phyloP scores from a whole-genome alignment of 2,329 filamentous ascomycete genomes.

The Madurella fahalii region DNA sequence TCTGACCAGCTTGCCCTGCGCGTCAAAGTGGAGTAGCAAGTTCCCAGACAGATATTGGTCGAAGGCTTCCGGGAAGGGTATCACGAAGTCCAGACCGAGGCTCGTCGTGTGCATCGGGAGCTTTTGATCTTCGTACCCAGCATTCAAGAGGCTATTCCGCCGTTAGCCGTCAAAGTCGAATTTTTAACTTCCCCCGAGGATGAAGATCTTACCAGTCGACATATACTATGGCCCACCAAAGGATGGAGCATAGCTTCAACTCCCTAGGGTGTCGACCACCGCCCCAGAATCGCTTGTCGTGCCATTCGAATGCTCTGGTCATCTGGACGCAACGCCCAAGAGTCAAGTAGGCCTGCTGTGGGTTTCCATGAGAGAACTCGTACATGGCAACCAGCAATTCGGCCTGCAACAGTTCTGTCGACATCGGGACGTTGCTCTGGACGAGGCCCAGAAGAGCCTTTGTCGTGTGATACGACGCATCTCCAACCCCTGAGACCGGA shows the following conservation, averaged over 20 bases:
- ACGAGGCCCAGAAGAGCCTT: conserved; percentile 28
- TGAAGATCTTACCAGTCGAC: conserved; percentile 27
- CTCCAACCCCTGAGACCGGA: conserved; percentile 22
- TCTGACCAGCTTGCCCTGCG: conserved; percentile 2
- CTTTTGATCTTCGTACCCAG: conserved; percentile 27
- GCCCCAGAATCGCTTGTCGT: conserved; percentile 26
- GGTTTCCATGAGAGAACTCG: conserved; percentile 29
- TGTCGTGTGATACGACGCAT: conserved; percentile 26
- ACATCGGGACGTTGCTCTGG: conserved; percentile 25
- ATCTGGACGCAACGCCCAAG: conserved; percentile 29
- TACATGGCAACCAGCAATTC: conserved; percentile 30
- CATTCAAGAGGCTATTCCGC: conserved; percentile 23
- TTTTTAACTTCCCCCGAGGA: neutral
- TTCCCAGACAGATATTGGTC: conserved; percentile 22
- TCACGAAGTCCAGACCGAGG: conserved; percentile 16
- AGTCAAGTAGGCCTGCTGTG: conserved; percentile 30
- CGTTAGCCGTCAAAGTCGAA: conserved; percentile 2
- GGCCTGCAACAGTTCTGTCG: conserved; percentile 27
- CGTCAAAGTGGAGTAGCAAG: conserved; percentile 17
- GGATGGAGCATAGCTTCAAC: conserved; percentile 28
- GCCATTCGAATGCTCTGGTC: conserved; percentile 28
- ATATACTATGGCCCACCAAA: conserved; percentile 32
- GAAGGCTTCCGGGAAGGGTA: conserved; percentile 28
- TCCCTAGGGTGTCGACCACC: conserved; percentile 19
- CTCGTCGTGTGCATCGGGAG: conserved; percentile 25